Evolutionary conservation across 495 filamentous ascomycete genomes (phyloP), one percentile per base, ranked within the genome.

Genomic region (Hypoxylon rickii): DNA sequence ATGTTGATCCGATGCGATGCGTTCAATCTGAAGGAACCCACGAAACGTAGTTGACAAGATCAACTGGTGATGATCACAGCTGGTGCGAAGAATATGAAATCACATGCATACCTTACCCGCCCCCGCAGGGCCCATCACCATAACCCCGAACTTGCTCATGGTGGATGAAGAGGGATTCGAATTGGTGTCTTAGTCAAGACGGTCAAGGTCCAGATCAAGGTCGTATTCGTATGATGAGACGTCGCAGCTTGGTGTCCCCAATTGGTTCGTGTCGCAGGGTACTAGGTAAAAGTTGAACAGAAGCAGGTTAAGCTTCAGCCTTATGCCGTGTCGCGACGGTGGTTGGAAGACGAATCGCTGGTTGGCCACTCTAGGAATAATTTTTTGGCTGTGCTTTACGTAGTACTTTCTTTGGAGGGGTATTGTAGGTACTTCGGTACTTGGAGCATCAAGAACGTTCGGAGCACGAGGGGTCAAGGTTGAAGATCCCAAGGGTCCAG

Each of bases 111-210:
- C 86, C 83, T 95, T 95, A 65, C 90, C 90, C 21, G 88, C 89
- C 34, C 90, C 90, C 5, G 89, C 90, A 49, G 90, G 92, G 71
- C 93, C 92, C 86, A 96, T 94, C 11, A 96, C 89, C 61, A 97
- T 81, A n/a, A 88, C 83, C 13, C 93, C 93, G 67, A 88, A 97
- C 66, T 96, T 96, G 73, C 89, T 93, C 93, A 97, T 97, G 46
- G 38, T 76, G 61, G 24, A 39, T 12, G 1, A n/a, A n/a, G n/a
- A n/a, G n/a, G n/a, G n/a, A n/a, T n/a, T n/a, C n/a, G n/a, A n/a
- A n/a, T n/a, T n/a, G n/a, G n/a, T n/a, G n/a, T n/a, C n/a, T n/a
- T n/a, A n/a, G n/a, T n/a, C n/a, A n/a, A n/a, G n/a, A n/a, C n/a
- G n/a, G n/a, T n/a, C n/a, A n/a, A n/a, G n/a, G n/a, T n/a, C n/a